These are phyloP conservation scores for Fusarium pilosicola DNA, from an alignment of 2,329 filamentous ascomycete species.

Conservation along the genomic window DNA sequence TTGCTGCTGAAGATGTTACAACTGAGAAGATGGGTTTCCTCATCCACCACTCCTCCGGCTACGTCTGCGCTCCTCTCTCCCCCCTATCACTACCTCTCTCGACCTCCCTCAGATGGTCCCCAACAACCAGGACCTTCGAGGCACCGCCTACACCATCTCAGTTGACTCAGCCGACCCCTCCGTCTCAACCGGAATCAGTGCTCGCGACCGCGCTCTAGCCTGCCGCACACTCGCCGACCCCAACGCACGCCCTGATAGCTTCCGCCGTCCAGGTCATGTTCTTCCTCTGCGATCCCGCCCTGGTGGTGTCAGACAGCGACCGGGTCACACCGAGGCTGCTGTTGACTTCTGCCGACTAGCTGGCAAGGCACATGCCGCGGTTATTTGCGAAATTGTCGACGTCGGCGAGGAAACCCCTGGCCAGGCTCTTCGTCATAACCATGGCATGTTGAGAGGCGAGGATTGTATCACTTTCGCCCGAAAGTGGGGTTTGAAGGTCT, in stretches of 20 bases:
- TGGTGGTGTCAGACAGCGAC: constrained; percentile 82
- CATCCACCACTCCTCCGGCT: constrained; percentile 88
- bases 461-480: constrained; percentile 88
- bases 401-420: constrained; percentile 80
- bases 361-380: constrained; percentile 79
- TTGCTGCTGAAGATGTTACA: constrained; percentile 86
- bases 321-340: constrained; percentile 93
- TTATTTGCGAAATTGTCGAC: constrained; percentile 92
- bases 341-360: constrained; percentile 89
- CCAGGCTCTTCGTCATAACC: constrained; percentile 69
- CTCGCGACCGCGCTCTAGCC: constrained; percentile 85
- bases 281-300: constrained; percentile 82
- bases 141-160: constrained; percentile 92
- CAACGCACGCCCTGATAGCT: constrained; percentile 63
- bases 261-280: constrained; percentile 89
- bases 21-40: constrained; percentile 95
- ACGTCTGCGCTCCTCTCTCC: constrained; percentile 88
- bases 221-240: constrained; percentile 81
- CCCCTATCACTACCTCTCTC: constrained; percentile 75
- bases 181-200: constrained; percentile 89
- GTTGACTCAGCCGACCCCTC: constrained; percentile 80
- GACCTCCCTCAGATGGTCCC: constrained; percentile 90
- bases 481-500: constrained; percentile 89
- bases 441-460: constrained; percentile 93
- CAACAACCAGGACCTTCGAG: constrained; percentile 79